phyloP scores from a whole-genome alignment of 78 protist species.

The Thecamonas trahens region DNA sequence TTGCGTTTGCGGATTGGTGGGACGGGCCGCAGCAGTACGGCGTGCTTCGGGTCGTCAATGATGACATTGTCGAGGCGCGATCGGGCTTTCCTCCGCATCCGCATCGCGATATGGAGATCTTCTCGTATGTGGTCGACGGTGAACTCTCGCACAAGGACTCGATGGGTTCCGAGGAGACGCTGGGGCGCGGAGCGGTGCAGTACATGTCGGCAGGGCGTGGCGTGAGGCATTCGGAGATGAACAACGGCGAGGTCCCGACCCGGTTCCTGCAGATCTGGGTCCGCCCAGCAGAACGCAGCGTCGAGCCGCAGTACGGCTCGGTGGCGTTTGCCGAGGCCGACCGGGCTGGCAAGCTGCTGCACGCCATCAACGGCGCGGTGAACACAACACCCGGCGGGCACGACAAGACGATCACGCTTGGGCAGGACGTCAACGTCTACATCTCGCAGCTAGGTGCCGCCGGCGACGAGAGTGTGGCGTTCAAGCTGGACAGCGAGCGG shows the following conservation, averaged over 20 bases:
- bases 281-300: too few relatives aligned
- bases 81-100: conserved; percentile 56
- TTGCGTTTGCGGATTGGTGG: conserved; percentile 49
- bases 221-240: conserved; percentile 45
- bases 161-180: conserved; percentile 40
- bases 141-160: conserved; percentile 54
- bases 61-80: conserved; percentile 45
- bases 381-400: too few relatives aligned
- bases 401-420: too few relatives aligned
- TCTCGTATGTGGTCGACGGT: conserved; percentile 50
- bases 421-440: too few relatives aligned
- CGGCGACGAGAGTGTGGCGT: too few relatives aligned
- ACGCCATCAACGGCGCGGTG: too few relatives aligned
- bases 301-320: too few relatives aligned
- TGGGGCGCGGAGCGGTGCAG: conserved; percentile 54
- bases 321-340: too few relatives aligned
- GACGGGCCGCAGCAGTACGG: conserved; percentile 32
- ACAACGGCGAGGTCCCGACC: conserved; percentile 2
- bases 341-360: too few relatives aligned
- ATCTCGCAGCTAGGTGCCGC: too few relatives aligned
- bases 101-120: conserved; percentile 56
- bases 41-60: conserved; percentile 54
- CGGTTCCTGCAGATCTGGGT: conserved; percentile 71
- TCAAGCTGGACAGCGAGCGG: too few relatives aligned
- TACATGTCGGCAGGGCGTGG: conserved; percentile 70